Conservation (phyloP, 2,329 filamentous ascomycete genomes). For the Septoria linicola region DNA sequence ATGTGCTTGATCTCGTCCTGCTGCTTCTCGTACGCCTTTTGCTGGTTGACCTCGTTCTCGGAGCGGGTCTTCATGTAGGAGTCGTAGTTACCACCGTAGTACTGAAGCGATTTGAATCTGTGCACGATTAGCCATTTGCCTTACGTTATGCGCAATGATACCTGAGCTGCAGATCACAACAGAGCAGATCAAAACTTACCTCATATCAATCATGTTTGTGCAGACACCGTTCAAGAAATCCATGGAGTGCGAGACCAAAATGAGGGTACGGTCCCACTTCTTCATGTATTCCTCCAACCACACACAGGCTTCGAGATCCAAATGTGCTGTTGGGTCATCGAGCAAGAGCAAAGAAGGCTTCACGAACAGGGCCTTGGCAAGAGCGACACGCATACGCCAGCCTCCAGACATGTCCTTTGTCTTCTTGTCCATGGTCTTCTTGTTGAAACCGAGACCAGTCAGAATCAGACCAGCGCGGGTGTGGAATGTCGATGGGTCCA, state of each 20-base stretch:
- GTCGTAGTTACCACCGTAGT: conserved; percentile 99
- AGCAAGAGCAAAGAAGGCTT: conserved; percentile 93
- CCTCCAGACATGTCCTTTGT: conserved; percentile 99
- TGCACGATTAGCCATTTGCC: neutral
- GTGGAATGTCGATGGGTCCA: conserved; percentile 97
- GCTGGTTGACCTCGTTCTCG: conserved; percentile 96
- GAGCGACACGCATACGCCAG: conserved; percentile 98
- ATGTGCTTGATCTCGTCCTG: conserved; percentile 99
- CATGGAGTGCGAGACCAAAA: conserved; percentile 95
- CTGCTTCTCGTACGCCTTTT: conserved; percentile 98
- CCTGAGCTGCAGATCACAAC: too few species aligned
- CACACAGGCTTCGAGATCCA: conserved; percentile 98
- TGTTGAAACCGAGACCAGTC: conserved; percentile 99
- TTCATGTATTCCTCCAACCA: conserved; percentile 99
- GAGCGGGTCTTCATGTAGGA: conserved; percentile 88
- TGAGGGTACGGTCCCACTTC: conserved; percentile 97
- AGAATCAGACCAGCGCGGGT: conserved; percentile 94
- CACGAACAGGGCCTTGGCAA: conserved; percentile 97
- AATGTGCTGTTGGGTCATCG: conserved; percentile 97
- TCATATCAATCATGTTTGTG: conserved; percentile 98
- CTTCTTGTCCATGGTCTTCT: conserved; percentile 96
- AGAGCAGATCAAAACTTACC: conserved; percentile 41
- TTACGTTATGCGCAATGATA: too few species aligned
- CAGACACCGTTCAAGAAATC: conserved; percentile 99
- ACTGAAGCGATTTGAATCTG: conserved; percentile 71